These are phyloP conservation scores for Onygenales sp. DNA, from an alignment of 2,329 filamentous ascomycete species.

Conservation along the genomic window DNA sequence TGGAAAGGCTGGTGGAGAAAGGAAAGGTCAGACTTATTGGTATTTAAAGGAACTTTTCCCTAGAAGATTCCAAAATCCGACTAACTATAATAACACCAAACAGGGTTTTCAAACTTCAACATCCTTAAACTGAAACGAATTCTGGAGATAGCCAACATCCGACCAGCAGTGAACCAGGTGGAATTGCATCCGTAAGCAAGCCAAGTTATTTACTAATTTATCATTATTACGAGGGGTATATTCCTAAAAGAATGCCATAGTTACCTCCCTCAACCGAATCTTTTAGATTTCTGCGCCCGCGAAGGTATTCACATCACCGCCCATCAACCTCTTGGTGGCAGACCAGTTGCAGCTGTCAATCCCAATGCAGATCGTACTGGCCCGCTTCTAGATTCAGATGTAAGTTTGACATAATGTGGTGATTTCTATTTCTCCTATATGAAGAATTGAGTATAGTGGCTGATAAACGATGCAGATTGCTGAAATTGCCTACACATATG, in stretches of 20 bases:
- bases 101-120: conserved; percentile 30
- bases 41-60: too few species aligned
- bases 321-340: conserved; percentile 6
- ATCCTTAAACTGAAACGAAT: conserved; percentile 23
- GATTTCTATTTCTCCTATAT: background rate
- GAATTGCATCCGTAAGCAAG: conserved; percentile 47
- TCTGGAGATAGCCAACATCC: conserved; percentile 36
- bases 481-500: background rate
- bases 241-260: conserved; percentile 3
- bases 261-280: background rate
- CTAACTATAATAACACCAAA: conserved; percentile 5
- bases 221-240: conserved; percentile 4
- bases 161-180: conserved; percentile 56
- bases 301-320: conserved; percentile 8
- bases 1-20: conserved; percentile 25
- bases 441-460: background rate
- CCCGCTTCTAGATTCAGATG: background rate
- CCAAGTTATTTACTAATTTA: background rate
- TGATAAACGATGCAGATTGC: background rate
- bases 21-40: conserved; percentile 28
- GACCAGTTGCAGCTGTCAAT: conserved; percentile 1
- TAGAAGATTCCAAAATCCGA: too few species aligned
- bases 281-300: background rate
- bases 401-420: background rate
- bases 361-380: background rate